Base-by-base conservation (phyloP, 306 rosid species). In the Ammopiptanthus mongolicus region DNA sequence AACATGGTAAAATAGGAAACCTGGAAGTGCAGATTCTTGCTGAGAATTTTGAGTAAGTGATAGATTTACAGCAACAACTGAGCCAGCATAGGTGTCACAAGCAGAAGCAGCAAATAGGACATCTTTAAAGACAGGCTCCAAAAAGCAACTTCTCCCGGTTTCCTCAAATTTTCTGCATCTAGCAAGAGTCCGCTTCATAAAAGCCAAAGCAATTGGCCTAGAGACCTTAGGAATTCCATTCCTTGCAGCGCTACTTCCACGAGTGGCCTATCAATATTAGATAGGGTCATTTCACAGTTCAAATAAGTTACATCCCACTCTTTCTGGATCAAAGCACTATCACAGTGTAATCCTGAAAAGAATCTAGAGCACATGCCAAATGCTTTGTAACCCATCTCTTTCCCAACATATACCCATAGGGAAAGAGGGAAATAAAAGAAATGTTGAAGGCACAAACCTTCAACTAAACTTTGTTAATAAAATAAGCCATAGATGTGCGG, bases 121-220 rank as follows among this genome's bases (percentile, higher is more conserved):
- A 77, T 93, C 93, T 62, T 82, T 83, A 46, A 89, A 78, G 31
- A 70, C 75, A 65, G 91, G 91, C 69, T 93, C 91, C 80, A 68
- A 67, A 61, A 93, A 88, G 90, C 94, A 93, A 77, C 94, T 85
- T 84, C 69, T 84, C 48, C 97, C 88, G 0, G 86, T 71, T 42
- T 85, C 98, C 79, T 91, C 89, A 66, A 82, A 88, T 69, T 75
- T 86, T 51, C 69, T 83, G 80, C 94, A 93, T 75, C 91, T 88
- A 79, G 88, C 84, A 44, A 91, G 91, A 61, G 92, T 83, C 69
- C 90, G 88, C 88, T 88, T 93, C 92, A 83, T 91, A 78, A 89
- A 93, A 81, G 87, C 87, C 65, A 56, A 58, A 41, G 97, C 96
- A 71, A 81, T 86, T 74, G 80, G 92, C 81, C 86, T 89, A 65